Evolutionary conservation across 2,329 filamentous ascomycete genomes (phyloP), one percentile per base, ranked within the genome.

Genomic region (Nemania sp.): DNA sequence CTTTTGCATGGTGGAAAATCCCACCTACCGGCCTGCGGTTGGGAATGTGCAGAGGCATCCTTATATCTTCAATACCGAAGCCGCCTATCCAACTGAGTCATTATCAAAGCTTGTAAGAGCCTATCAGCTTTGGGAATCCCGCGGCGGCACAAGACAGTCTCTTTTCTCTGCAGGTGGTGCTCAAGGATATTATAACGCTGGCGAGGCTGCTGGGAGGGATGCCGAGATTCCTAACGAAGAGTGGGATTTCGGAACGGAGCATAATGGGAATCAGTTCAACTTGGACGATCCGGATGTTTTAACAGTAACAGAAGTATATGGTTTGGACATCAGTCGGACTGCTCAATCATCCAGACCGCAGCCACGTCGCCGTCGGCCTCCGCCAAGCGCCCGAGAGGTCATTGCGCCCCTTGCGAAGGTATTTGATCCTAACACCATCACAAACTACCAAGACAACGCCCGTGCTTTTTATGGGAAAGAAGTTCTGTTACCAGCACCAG

Each of bases 251-350:
- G 49, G 24, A 27, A 29, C 49, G 22, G 24, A 51, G 47, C 47
- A 51, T 51, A 26, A 53, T 29, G 51, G 51, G 51, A 29, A 32
- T 53, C 51, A 53, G 51, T 53, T 53, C 51, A 53, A 53, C 51
- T 11, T 18, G 6, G 29, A 32, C 8, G 29, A 4, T 8, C 8
- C 29, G 29, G 8, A 32, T 32, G 29, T 32, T 15, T 15, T 27
- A 54, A 27, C 27, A 53, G 51, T 53, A 53, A 53, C 51, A 53
- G 27, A 53, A 53, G 27, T 53, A 32, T 53, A 53, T 53, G 51
- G 51, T 53, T 26, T 32, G 51, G 51, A 53, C 51, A 53, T 53
- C 51, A 53, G 26, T 53, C 51, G 51, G 51, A 53, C 51, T 29
- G 26, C 51, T 32, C 51, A 32, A 53, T 53, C 51, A 20, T 53